phyloP scores from a whole-genome alignment of 192 early-diverging fungal genomes.

The Linnemannia elongata region DNA sequence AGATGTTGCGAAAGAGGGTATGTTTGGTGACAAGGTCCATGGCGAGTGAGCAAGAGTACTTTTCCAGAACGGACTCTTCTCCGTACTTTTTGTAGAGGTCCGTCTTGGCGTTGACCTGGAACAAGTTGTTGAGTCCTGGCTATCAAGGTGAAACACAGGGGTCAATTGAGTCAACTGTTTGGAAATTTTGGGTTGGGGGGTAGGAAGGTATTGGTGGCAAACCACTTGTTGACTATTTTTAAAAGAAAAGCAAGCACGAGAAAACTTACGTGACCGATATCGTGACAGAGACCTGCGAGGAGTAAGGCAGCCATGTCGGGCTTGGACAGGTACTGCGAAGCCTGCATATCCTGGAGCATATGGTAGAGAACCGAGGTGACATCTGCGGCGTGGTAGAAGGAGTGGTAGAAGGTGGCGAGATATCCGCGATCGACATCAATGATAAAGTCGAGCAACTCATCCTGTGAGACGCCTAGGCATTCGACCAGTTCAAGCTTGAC shows the following conservation, averaged over 20 bases:
- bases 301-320: conserved; percentile 85
- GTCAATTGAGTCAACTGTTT: neutral
- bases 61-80: conserved; percentile 90
- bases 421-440: conserved; percentile 90
- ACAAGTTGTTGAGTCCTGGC: conserved; percentile 95
- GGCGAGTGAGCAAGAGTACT: conserved; percentile 86
- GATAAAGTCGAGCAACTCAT: conserved; percentile 85
- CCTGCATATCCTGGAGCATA: conserved; percentile 77
- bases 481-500: conserved; percentile 73
- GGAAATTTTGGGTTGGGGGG: neutral
- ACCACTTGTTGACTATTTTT: neutral
- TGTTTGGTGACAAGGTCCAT: conserved; percentile 83
- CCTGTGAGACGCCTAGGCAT: conserved; percentile 69
- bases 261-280: conserved; percentile 83
- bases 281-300: conserved; percentile 90
- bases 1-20: conserved; percentile 72
- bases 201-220: neutral
- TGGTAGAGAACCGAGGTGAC: conserved; percentile 88
- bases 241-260: conserved; percentile 1
- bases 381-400: conserved; percentile 93
- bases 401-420: conserved; percentile 89
- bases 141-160: conserved; percentile 40
- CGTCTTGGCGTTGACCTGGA: conserved; percentile 88
- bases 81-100: conserved; percentile 79
- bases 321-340: conserved; percentile 73